Percentiles rank a stretch among this genome's conserved stretches.
Evolutionary conservation across 495 filamentous ascomycete species (phyloP).

Genomic region (Penicillium coffeae): DNA sequence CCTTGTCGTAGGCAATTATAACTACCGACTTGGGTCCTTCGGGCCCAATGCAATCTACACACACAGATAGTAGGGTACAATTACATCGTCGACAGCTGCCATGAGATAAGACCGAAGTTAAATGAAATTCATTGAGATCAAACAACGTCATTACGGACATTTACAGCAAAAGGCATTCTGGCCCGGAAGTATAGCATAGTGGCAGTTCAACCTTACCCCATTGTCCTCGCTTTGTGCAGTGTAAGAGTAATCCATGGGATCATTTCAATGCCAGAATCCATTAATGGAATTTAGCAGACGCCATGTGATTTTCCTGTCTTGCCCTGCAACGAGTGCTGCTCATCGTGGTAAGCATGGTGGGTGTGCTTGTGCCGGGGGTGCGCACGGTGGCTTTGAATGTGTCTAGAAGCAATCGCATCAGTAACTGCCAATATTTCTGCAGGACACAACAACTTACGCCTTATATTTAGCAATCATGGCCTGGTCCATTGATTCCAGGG

Average conservation of each 20-base stretch:
- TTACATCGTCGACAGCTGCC: too few species aligned
- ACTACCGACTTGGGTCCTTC: too few species aligned
- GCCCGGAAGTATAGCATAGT: too few species aligned
- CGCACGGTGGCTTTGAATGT: conserved; percentile 53
- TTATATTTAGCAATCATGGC: conserved; percentile 61
- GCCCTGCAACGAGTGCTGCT: conserved; percentile 82
- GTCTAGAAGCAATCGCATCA: conserved; percentile 23
- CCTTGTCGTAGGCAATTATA: too few species aligned
- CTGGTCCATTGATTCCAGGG: conserved; percentile 69
- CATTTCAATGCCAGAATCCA: background rate
- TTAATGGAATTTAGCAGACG: conserved; percentile 55
- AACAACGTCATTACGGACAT: background rate
- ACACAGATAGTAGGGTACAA: too few species aligned
- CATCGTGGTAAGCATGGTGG: conserved; percentile 65
- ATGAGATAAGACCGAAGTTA: too few species aligned
- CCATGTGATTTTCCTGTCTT: conserved; percentile 86
- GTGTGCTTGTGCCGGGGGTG: conserved; percentile 54
- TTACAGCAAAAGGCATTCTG: background rate
- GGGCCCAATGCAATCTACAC: background rate
- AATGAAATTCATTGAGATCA: background rate
- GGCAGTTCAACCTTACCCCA: too few species aligned
- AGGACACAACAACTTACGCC: conserved; percentile 40
- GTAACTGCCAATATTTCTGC: background rate
- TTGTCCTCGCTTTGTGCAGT: too few species aligned
- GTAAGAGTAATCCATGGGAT: too few species aligned